Base-by-base conservation (phyloP, 164 flowering plant genomes). In the Berberis thunbergii region DNA sequence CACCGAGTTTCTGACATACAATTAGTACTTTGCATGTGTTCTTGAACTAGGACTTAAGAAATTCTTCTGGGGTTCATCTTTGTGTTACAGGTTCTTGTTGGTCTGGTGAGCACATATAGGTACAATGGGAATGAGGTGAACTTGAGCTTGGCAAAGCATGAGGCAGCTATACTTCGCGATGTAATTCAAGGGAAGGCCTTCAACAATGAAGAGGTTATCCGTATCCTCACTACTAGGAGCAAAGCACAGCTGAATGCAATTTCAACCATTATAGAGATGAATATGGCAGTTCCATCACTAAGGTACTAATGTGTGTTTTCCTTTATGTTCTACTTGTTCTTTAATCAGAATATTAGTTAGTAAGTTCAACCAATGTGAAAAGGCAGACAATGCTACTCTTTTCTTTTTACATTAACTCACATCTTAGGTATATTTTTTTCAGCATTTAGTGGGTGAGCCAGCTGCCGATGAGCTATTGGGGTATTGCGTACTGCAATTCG, bases 201-300 rank as follows among this genome's bases (percentile, higher is more conserved):
- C 42, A 73, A 63, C 26, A 0, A 26, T 26, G 26, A 26, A 26
- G 26, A 26, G 26, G 26, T 59, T 79, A 70, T 86, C 4, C 70
- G 97, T 64, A 83, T 90, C 63, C 9, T 88, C 40, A 68, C 79
- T 11, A 90, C 92, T 56, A 83, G 94, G 77, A 90, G 97, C 78
- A 84, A 81, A 63, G 74, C 84, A 73, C 26, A 26, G 26, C 26
- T 26, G 26, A 26, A 26, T 26, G 26, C 26, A 26, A 26, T 26
- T 26, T 26, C 26, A 26, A 26, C 26, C 26, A 26, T 26, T 26
- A 26, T 26, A 26, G 26, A 26, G 26, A 26, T 26, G 26, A 26
- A 1, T 73, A 73, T 72, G 84, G 86, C 52, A 67, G 70, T 63
- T 77, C 85, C 61, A 81, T 89, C 72, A 81, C 83, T 70, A 92